phyloP scores from a whole-genome alignment of 345 rosid species.

The Isatis tinctoria region DNA sequence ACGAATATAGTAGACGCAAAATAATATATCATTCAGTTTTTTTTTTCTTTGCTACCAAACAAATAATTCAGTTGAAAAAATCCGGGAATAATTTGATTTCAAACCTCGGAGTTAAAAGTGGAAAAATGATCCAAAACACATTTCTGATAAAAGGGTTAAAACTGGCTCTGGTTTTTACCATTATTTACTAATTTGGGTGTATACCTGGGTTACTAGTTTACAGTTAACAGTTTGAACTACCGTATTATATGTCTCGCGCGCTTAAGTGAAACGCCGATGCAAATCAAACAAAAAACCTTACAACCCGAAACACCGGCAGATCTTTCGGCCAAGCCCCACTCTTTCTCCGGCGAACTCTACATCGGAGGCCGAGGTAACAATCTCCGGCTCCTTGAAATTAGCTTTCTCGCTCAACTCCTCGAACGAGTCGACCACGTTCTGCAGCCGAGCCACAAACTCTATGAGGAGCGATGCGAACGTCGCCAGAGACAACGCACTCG shows the following conservation, averaged over 20 bases:
- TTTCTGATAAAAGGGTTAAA: not conserved
- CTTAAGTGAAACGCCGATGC: conserved; percentile 6
- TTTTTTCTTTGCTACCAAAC: no score
- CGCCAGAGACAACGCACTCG: conserved; percentile 81
- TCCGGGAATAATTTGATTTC: not conserved
- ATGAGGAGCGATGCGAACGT: conserved; percentile 83
- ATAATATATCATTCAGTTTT: no score
- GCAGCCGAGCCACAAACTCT: conserved; percentile 85
- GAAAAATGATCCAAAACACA: not conserved
- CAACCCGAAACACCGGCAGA: conserved; percentile 30
- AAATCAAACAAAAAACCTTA: not conserved
- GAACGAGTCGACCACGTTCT: conserved; percentile 62
- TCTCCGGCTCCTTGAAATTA: conserved; percentile 58
- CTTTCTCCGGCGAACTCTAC: conserved; percentile 27
- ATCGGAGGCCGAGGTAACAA: conserved; percentile 1
- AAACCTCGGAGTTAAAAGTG: not conserved
- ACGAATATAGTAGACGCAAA: no score
- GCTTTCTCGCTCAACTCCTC: conserved; percentile 66
- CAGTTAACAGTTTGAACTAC: conserved; percentile 5
- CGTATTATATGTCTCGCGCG: not conserved
- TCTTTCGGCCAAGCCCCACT: conserved; percentile 40
- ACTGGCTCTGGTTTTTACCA: not conserved
- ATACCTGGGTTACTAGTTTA: not conserved
- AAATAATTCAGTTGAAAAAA: no score
- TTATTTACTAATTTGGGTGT: conserved; percentile 8